These are phyloP conservation scores for Lathyrus sativus DNA, from an alignment of 306 rosid species.

Conservation along the genomic window DNA sequence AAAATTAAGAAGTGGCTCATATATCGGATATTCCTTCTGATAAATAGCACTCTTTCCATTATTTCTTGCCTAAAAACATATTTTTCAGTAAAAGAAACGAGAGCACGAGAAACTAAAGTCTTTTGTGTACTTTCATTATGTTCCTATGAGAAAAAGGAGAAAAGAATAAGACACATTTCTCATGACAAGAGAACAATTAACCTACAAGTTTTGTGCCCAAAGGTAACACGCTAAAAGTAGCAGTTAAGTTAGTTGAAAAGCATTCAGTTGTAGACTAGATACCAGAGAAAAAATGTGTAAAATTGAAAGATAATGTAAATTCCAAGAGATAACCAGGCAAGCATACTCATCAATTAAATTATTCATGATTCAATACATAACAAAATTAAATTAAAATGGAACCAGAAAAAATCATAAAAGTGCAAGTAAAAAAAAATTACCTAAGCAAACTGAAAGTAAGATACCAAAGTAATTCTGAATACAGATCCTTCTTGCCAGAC, in stretches of 20 bases:
- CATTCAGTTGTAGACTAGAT: constrained; percentile 30
- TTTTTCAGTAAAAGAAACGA: background rate
- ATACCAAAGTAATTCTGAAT: constrained; percentile 80
- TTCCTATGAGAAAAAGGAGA: background rate
- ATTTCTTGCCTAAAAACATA: constrained; percentile 5
- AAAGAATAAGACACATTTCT: background rate
- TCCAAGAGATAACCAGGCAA: constrained; percentile 10
- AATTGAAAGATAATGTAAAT: constrained; percentile 28
- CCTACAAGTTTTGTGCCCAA: constrained; percentile 15
- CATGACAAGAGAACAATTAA: constrained; percentile 18
- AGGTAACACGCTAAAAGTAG: constrained; percentile 29
- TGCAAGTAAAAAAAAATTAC: constrained; percentile 41
- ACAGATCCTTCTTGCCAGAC: constrained; percentile 91
- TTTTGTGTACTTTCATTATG: constrained; percentile 14
- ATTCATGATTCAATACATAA: constrained; percentile 19
- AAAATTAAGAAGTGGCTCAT: constrained; percentile 14
- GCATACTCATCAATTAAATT: constrained; percentile 15
- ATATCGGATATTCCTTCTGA: constrained; percentile 18
- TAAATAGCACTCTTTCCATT: constrained; percentile 20
- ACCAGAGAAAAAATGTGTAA: constrained; percentile 21
- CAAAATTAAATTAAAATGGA: constrained; percentile 26
- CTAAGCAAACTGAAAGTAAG: constrained; percentile 74
- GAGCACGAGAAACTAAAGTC: constrained; percentile 15
- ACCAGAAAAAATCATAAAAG: constrained; percentile 16
- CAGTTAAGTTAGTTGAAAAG: constrained; percentile 29